These are phyloP conservation scores for Corchorus capsularis DNA, from an alignment of 345 rosid genomes.

Conservation along the genomic window DNA sequence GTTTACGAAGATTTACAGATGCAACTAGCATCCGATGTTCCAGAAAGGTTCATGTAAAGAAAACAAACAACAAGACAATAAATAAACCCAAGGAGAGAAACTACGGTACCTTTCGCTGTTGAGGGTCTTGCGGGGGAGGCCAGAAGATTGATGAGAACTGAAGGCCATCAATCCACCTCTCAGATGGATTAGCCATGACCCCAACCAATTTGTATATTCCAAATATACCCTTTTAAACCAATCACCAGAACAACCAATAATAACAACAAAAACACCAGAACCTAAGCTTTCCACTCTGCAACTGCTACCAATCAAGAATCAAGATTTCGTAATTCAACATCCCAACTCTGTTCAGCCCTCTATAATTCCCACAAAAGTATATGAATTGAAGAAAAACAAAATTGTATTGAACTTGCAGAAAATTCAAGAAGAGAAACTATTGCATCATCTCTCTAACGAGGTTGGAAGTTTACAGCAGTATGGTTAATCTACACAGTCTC, in stretches of 20 bases:
- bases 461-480: neutral
- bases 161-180: conserved; percentile 95
- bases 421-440: conserved; percentile 5
- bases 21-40: neutral
- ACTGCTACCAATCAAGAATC: conserved; percentile 51
- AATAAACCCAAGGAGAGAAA: neutral
- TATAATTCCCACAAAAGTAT: conserved; percentile 10
- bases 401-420: neutral
- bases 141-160: conserved; percentile 83
- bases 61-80: neutral
- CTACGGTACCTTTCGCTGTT: conserved; percentile 67
- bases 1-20: neutral
- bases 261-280: conserved; percentile 14
- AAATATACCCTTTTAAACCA: conserved; percentile 2
- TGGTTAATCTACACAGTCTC: neutral
- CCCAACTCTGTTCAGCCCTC: conserved; percentile 20
- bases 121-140: conserved; percentile 81
- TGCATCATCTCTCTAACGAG: conserved; percentile 13
- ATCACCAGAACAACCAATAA: conserved; percentile 11
- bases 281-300: conserved; percentile 7
- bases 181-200: conserved; percentile 69
- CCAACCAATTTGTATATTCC: conserved; percentile 4
- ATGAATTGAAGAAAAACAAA: conserved; percentile 7
- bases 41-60: neutral
- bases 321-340: conserved; percentile 52